Base-by-base conservation (phyloP, 2,329 filamentous ascomycete genomes). In the Lachnellula occidentalis region DNA sequence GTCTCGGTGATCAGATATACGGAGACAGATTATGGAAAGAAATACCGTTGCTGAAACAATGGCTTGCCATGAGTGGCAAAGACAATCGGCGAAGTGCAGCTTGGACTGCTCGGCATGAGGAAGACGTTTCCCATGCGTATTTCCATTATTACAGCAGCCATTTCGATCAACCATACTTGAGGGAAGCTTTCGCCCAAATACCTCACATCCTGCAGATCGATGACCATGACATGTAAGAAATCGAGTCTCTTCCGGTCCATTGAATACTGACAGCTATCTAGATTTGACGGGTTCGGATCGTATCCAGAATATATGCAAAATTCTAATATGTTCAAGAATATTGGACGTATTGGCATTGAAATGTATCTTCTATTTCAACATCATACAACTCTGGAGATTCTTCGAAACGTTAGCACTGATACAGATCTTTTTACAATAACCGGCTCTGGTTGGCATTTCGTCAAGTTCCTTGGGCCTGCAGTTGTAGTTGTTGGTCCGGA, bases 331-430 rank as follows among this genome's bases (percentile, higher is more conserved):
- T 97, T 99, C 78, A 96, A 95, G 74, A 97, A 97, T 68, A 95
- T 97, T 66, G 94, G 94, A 22, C 85, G 94, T 37, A 86, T 99
- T 58, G 94, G 91, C 21, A 92, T 95, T 53, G 91, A 97, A 63
- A 96, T 96, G 92, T 99, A 97, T 69, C 79, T 99, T 36, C 81
- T 99, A 7, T 99, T 99, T 78, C 94, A 99, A 69, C 94, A 99
- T 68, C 94, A 99, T 71, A 97, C 94, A 0, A 97, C 92, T 0
- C 78, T 95, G 3, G 94, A 97, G 68, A 88, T 97, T 42, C 82
- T 99, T 54, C 88, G 92, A 50, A 92, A 95, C 64, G 86, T 95
- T 55, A 88, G 81, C 66, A 88, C 89, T 46, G 94, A 99, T 67
- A 80, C 85, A 47, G 94, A 99, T 65, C 82, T 99, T 5, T 99